A percentile compares a stretch with the other conserved stretches of the same genome.
Evolutionary conservation across 805 yeast genomes (phyloP).

Genomic region (Lipomyces orientalis): DNA sequence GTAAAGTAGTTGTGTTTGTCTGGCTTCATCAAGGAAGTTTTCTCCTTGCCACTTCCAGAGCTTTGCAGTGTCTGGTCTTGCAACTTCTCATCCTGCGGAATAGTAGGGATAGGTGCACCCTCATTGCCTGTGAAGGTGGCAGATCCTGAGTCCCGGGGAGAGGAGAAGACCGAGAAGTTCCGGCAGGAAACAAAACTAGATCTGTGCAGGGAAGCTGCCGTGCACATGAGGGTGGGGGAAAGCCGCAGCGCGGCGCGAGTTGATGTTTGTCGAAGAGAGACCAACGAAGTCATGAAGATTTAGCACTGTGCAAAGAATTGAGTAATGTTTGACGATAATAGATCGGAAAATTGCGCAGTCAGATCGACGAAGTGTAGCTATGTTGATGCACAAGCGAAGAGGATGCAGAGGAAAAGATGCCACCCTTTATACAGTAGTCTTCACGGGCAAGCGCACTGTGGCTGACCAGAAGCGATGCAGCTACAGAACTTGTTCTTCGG

Average conservation of each 20-base stretch:
- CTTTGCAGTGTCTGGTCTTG: neutral
- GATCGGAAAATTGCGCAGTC: neutral
- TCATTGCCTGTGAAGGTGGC: neutral
- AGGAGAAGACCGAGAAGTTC: neutral
- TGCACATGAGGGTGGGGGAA: neutral
- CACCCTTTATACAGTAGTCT: too few species aligned
- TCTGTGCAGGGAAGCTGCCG: neutral
- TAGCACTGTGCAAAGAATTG: neutral
- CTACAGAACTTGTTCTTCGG: too few species aligned
- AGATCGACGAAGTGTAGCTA: neutral
- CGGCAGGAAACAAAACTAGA: neutral
- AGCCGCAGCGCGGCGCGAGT: neutral
- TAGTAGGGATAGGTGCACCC: slow-evolving; percentile 2
- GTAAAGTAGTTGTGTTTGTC: slow-evolving; percentile 32
- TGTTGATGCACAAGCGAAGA: neutral
- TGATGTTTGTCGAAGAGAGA: neutral
- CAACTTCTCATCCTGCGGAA: slow-evolving; percentile 1
- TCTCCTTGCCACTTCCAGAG: slow-evolving; percentile 1
- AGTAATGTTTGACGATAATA: neutral
- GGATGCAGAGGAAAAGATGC: too few species aligned
- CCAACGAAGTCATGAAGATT: neutral
- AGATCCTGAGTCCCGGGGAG: neutral
- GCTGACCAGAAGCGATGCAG: too few species aligned
- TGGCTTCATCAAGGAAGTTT: slow-evolving; percentile 25
- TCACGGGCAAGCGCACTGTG: too few species aligned